Percentiles rank a stretch among this genome's conserved stretches.
Conservation (phyloP, 495 filamentous ascomycete species). For the Daldinia decipiens region DNA sequence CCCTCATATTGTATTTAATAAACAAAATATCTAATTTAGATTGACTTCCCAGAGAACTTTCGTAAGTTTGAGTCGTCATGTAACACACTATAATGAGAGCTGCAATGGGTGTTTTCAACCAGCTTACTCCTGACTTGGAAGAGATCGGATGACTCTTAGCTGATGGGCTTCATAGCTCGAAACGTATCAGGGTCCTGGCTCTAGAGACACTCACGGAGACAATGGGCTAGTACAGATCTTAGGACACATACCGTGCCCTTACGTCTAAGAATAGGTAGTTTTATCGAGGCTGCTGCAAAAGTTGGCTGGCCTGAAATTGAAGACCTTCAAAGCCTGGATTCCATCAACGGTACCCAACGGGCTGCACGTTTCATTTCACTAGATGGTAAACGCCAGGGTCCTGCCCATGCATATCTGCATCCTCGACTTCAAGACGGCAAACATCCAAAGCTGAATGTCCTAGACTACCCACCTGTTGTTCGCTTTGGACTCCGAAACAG, state of each 20-base stretch:
- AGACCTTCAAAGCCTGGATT: slow-evolving; percentile 38
- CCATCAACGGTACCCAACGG: slow-evolving; percentile 34
- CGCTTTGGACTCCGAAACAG: slow-evolving; percentile 52
- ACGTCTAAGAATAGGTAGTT: slow-evolving; percentile 47
- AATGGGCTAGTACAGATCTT: slow-evolving; percentile 61
- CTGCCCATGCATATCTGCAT: slow-evolving; percentile 54
- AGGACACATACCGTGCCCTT: slow-evolving; percentile 42
- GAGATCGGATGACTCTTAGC: not conserved
- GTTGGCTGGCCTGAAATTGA: slow-evolving; percentile 35
- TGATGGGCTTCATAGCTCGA: slow-evolving; percentile 49
- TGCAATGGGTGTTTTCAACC: not conserved
- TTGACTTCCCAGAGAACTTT: not conserved
- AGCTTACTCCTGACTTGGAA: not conserved
- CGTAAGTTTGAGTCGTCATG: not conserved
- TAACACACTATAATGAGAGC: not conserved
- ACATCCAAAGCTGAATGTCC: slow-evolving; percentile 60
- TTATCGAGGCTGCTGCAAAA: slow-evolving; percentile 52
- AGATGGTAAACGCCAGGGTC: slow-evolving; percentile 51
- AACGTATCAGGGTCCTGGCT: slow-evolving; percentile 53
- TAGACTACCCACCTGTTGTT: slow-evolving; percentile 63
- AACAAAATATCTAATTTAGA: not conserved
- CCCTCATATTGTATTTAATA: not conserved
- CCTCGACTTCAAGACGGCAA: slow-evolving; percentile 52
- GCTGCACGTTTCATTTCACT: slow-evolving; percentile 37
- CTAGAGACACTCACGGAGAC: slow-evolving; percentile 52